These are phyloP conservation scores for Oldenlandia corymbosa DNA, from an alignment of 257 asterid genomes.

Conservation along the genomic window DNA sequence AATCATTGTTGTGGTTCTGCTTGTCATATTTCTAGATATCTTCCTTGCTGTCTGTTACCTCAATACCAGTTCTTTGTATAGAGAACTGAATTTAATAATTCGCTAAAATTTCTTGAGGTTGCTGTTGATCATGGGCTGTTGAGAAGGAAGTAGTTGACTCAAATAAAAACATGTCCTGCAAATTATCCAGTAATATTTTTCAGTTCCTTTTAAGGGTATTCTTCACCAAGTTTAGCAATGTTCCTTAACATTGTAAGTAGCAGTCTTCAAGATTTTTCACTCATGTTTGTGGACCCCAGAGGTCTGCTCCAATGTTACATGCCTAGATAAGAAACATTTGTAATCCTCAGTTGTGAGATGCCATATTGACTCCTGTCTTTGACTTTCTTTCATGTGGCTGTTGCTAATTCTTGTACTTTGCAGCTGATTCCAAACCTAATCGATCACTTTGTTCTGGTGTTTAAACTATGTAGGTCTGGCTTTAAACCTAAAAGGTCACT, in stretches of 20 bases:
- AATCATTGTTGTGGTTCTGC: background rate
- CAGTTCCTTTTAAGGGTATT: background rate
- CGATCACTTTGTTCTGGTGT: conserved; percentile 5
- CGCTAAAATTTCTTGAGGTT: background rate
- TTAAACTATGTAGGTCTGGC: conserved; percentile 48
- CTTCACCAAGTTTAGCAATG: background rate
- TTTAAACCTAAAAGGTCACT: conserved; percentile 83
- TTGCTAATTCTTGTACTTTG: background rate
- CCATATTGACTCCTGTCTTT: background rate
- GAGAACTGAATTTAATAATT: background rate
- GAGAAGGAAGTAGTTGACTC: background rate
- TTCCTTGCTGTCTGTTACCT: background rate
- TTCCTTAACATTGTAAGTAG: background rate
- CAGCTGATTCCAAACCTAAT: background rate
- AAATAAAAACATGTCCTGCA: background rate
- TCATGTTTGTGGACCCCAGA: background rate
- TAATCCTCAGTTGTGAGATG: background rate
- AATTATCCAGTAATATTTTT: background rate
- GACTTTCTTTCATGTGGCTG: background rate
- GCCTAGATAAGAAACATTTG: too few species aligned
- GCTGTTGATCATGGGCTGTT: background rate
- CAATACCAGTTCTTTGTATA: background rate
- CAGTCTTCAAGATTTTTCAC: background rate
- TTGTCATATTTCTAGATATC: background rate
- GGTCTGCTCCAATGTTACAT: too few species aligned